Base-by-base conservation (phyloP, 345 rosid genomes). In the Dipteronia dyeriana region DNA sequence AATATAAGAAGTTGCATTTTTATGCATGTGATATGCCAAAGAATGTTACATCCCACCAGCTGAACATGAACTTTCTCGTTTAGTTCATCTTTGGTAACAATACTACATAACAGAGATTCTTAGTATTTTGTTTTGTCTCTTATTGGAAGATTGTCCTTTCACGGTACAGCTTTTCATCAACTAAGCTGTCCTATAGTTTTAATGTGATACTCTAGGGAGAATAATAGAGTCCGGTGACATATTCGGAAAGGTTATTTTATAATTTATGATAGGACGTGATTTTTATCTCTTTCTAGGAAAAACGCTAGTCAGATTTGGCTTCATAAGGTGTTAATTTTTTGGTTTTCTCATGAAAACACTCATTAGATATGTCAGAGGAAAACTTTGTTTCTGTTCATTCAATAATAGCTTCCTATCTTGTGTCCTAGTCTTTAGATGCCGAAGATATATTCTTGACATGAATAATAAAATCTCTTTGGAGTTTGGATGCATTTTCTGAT, bases 401-500 rank as follows among this genome's bases (percentile, higher is more conserved):
- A 41, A 2, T 41, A 41, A 41, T 31, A 64, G 43, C 68, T 64
- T 64, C 8, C 14, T 25, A 26, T 45, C 22, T 4, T 26, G 26
- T 26, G 26, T 26, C 26, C 1, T 26, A 1, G 26, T 26, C 23
- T n/a, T 39, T 34, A 34, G 38, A 34, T 34, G 38, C 38, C 6
- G 38, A 34, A 34, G 38, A 34, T 34, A 34, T 34, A 34, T 7
- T 65, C 5, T 39, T 47, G 38, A 14, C 39, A 38, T 13, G 14
- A 49, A 49, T 13, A 49, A 49, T 49, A 49, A 12, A 49, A 31
- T 49, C 17, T 49, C 16, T 11, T 49, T 49, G 16, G 53, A 49
- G 4, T 11, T 49, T 49, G 16, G 53, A 49, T 49, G 16, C 12
- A n/a, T 56, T 59, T 59, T 63, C 73, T 77, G 74, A 73, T 53